Base-by-base conservation (phyloP, 1,284 basidiomycete species). In the Malassezia japonica region DNA sequence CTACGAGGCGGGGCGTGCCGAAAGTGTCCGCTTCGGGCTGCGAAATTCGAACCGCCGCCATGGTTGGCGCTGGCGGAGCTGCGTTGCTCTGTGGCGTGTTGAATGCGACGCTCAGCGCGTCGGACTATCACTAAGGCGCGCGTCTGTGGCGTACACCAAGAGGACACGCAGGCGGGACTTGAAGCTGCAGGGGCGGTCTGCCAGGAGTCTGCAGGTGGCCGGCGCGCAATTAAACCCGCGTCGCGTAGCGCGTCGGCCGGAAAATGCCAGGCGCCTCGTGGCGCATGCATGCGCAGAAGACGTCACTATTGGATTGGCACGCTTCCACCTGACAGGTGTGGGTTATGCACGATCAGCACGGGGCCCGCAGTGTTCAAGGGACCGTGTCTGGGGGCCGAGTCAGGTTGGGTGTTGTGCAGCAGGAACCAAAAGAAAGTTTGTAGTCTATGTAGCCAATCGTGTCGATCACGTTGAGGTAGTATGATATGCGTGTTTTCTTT, bases 231-330 rank as follows among this genome's bases (percentile, higher is more conserved):
- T 33, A n/a, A 33, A 33, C 15, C 32, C 32, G 29, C 28, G 49
- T 39, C 36, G 49, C 49, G 41, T 24, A 9, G 25, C 29, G 49
- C 35, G 42, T 37, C 48, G 42, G 28, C 41, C 40, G 48, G 33
- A 41, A 6, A 33, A 9, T n/a, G 32, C 15, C n/a, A 16, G 15
- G 13, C 32, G 32, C 13, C 32, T 13, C 32, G 32, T 33, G 32
- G 7, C 32, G 3, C 9, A 3, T 31, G 29, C 29, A 31, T 6
- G n/a, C n/a, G n/a, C n/a, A n/a, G n/a, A n/a, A n/a, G n/a, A n/a
- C n/a, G n/a, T n/a, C n/a, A n/a, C n/a, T n/a, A n/a, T n/a, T n/a
- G n/a, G n/a, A n/a, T n/a, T n/a, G n/a, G n/a, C n/a, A n/a, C n/a
- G n/a, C n/a, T n/a, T n/a, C n/a, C n/a, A n/a, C n/a, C n/a, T n/a